Conservation (phyloP, 176 grass and related monocot genomes). For the Ensete ventricosum region DNA sequence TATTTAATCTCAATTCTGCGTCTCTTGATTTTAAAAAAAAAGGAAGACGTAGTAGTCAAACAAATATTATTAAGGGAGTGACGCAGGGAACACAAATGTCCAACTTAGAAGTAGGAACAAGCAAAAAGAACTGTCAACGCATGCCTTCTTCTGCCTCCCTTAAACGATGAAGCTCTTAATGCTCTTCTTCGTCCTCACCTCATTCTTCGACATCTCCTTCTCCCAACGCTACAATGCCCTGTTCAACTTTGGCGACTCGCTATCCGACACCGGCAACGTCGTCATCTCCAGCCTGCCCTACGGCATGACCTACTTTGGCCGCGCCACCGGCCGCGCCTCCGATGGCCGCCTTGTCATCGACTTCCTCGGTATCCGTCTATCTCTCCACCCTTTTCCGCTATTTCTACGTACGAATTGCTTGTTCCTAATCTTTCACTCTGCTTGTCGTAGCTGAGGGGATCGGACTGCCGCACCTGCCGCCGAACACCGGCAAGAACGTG, state of each 20-base stretch:
- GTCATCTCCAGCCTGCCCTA: constrained; percentile 26
- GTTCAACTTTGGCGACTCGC: constrained; percentile 38
- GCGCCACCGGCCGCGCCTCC: constrained; percentile 33
- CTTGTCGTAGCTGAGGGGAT: constrained; percentile 26
- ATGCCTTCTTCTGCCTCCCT: too few species aligned
- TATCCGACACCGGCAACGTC: constrained; percentile 32
- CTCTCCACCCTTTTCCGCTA: too few species aligned
- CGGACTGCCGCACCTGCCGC: constrained; percentile 32
- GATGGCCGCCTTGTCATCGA: constrained; percentile 38
- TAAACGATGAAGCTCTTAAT: not conserved
- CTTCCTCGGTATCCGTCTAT: constrained; percentile 26
- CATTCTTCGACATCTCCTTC: constrained; percentile 15
- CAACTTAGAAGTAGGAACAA: too few species aligned
- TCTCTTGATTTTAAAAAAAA: too few species aligned
- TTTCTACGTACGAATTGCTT: not conserved
- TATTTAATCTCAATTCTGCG: too few species aligned
- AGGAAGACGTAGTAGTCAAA: too few species aligned
- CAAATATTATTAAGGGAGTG: too few species aligned
- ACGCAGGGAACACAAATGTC: too few species aligned
- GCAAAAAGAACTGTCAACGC: too few species aligned
- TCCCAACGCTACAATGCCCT: constrained; percentile 28
- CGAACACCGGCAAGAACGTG: constrained; percentile 24
- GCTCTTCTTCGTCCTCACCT: constrained; percentile 23
- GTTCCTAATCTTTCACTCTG: too few species aligned
- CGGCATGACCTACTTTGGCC: constrained; percentile 33